These are phyloP conservation scores for Kitagawia praeruptora DNA, from an alignment of 129 eudicot species.

Conservation along the genomic window DNA sequence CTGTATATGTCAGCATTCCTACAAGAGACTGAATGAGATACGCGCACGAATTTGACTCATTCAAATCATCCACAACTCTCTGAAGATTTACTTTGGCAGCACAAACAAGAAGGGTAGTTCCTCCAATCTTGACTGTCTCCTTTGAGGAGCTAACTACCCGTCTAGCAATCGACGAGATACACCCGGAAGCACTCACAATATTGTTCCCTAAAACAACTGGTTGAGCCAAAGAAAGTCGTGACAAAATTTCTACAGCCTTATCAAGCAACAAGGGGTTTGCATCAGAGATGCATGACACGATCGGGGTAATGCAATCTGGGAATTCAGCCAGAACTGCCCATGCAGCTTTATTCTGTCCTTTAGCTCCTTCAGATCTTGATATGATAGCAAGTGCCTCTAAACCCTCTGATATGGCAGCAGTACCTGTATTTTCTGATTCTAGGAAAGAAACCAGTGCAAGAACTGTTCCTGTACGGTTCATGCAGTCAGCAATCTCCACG, in stretches of 20 bases:
- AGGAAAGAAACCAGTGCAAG: constrained; percentile 79
- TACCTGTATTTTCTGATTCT: constrained; percentile 50
- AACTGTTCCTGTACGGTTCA: constrained; percentile 78
- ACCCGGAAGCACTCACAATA: constrained; percentile 55
- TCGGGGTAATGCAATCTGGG: constrained; percentile 70
- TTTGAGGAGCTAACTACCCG: constrained; percentile 63
- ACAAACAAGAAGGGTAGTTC: constrained; percentile 89
- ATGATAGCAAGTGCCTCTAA: constrained; percentile 77
- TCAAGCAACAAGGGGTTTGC: constrained; percentile 70
- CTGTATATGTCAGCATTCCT: constrained; percentile 52
- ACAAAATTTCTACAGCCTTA: constrained; percentile 74
- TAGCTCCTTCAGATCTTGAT: constrained; percentile 57
- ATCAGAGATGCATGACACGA: constrained; percentile 66
- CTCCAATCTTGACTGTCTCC: constrained; percentile 62
- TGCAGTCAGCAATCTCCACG: constrained; percentile 54
- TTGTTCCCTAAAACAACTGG: constrained; percentile 59
- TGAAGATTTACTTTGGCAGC: constrained; percentile 77
- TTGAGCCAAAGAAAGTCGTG: constrained; percentile 69
- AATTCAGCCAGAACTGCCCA: constrained; percentile 82
- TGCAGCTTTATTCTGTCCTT: constrained; percentile 69
- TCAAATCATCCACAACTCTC: constrained; percentile 64
- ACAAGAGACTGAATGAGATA: constrained; percentile 72
- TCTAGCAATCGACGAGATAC: constrained; percentile 68
- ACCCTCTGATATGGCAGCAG: constrained; percentile 70
- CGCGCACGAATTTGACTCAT: constrained; percentile 42